phyloP scores from a whole-genome alignment of 345 rosid species.

The Eucalyptus melliodora region DNA sequence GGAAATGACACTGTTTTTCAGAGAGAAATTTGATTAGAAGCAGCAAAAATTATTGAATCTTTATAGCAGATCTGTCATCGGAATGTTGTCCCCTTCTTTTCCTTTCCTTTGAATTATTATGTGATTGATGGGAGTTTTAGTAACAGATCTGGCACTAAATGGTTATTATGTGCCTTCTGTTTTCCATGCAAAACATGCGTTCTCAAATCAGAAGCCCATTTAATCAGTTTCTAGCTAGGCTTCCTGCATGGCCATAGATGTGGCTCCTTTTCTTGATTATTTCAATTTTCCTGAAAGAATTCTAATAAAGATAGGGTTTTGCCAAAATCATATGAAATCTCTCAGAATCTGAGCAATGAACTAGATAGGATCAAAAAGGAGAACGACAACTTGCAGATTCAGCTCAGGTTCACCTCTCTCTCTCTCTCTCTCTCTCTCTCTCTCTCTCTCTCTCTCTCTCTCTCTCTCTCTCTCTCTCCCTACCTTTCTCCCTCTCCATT shows the following conservation, averaged over 20 bases:
- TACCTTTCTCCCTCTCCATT: neutral
- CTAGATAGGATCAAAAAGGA: conserved; percentile 78
- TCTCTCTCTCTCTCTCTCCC: neutral
- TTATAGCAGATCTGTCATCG: neutral
- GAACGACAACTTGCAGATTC: conserved; percentile 74
- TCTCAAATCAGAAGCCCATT: neutral
- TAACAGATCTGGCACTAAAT: neutral
- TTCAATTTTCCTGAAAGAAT: neutral
- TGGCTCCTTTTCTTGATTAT: neutral
- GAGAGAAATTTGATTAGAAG: neutral
- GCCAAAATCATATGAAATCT: neutral
- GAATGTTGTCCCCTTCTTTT: conserved; percentile 16
- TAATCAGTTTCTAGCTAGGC: neutral
- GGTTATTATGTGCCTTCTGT: neutral
- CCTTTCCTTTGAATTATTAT: neutral
- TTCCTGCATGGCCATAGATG: neutral
- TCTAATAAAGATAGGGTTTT: neutral
- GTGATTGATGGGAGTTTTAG: neutral
- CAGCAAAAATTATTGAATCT: conserved; percentile 3
- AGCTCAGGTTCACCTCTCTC: conserved; percentile 39
- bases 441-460: too few species aligned
- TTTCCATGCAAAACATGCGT: neutral
- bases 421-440: neutral
- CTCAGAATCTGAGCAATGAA: conserved; percentile 66
- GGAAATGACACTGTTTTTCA: neutral